Evolutionary conservation across 2,329 filamentous ascomycete species (phyloP).

Genomic region (Chalaropsis ovoidea): DNA sequence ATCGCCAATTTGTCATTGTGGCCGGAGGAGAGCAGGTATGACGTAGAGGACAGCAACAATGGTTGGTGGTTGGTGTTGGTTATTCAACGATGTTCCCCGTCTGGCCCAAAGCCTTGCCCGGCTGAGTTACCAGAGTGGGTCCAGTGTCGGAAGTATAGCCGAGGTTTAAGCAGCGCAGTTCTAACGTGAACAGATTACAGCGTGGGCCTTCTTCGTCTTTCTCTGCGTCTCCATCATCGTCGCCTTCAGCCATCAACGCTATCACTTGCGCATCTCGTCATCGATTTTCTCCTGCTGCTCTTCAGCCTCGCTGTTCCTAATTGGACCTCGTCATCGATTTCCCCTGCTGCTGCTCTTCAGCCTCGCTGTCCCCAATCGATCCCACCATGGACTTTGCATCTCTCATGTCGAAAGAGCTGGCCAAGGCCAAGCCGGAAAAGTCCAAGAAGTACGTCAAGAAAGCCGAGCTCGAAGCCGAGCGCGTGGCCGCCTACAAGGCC

Average conservation of each 20-base stretch:
- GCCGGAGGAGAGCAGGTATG: conserved; percentile 26
- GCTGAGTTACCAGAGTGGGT: too few species aligned
- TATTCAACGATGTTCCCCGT: neutral
- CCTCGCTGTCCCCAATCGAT: neutral
- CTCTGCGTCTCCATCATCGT: neutral
- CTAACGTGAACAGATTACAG: neutral
- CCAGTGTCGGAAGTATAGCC: neutral
- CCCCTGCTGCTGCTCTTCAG: neutral
- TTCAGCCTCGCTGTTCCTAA: neutral
- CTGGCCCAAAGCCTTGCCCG: too few species aligned
- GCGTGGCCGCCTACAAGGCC: conserved; percentile 66
- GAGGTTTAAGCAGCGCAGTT: conserved; percentile 12
- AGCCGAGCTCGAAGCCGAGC: conserved; percentile 73
- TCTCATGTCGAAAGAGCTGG: conserved; percentile 85
- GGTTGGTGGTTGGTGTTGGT: neutral
- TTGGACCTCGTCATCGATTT: neutral
- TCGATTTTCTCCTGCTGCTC: neutral
- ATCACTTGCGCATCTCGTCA: neutral
- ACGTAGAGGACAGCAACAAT: neutral
- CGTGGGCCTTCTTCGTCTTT: neutral
- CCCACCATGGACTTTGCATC: conserved; percentile 83
- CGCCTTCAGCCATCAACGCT: neutral
- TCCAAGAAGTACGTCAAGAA: conserved; percentile 71
- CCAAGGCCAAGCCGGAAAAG: conserved; percentile 56
- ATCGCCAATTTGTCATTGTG: conserved; percentile 19